Evolutionary conservation across 73 alveolate species (phyloP).

Genomic region (Symbiodinium natans): DNA sequence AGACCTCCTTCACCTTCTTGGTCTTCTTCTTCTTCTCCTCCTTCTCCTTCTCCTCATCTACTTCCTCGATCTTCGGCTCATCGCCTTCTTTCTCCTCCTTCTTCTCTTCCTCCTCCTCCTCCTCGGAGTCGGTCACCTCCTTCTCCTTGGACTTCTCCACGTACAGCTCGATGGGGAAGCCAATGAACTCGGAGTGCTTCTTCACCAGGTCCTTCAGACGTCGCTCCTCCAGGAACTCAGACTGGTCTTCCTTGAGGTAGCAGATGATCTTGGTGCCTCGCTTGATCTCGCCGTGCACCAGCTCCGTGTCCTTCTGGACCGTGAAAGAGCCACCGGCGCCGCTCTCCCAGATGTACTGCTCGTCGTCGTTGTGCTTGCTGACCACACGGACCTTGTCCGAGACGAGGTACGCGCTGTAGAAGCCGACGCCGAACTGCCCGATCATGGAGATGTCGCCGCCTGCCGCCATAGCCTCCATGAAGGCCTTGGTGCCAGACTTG

Average conservation of each 20-base stretch:
- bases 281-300: slow-evolving; percentile 97
- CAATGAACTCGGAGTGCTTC: slow-evolving; percentile 98
- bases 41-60: too few species aligned
- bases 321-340: slow-evolving; percentile 99
- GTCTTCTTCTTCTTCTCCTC: too few species aligned
- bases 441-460: slow-evolving; percentile 96
- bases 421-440: slow-evolving; percentile 98
- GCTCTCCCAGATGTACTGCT: slow-evolving; percentile 99
- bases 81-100: slow-evolving; percentile 96
- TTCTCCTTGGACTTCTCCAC: too few species aligned
- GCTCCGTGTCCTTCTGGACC: slow-evolving; percentile 97
- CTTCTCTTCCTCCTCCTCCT: slow-evolving; percentile 95
- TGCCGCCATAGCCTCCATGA: slow-evolving; percentile 98
- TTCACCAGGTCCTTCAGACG: slow-evolving; percentile 97
- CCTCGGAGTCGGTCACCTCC: too few species aligned
- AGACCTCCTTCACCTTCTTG: too few species aligned
- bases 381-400: slow-evolving; percentile 99
- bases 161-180: too few species aligned
- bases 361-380: slow-evolving; percentile 98
- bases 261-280: slow-evolving; percentile 97
- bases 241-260: slow-evolving; percentile 99
- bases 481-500: slow-evolving; percentile 95
- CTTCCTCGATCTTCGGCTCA: slow-evolving; percentile 95
- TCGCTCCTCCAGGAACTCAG: slow-evolving; percentile 98
- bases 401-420: slow-evolving; percentile 99